Conservation (phyloP, 2,329 filamentous ascomycete species). For the Aspergillus neoniger region DNA sequence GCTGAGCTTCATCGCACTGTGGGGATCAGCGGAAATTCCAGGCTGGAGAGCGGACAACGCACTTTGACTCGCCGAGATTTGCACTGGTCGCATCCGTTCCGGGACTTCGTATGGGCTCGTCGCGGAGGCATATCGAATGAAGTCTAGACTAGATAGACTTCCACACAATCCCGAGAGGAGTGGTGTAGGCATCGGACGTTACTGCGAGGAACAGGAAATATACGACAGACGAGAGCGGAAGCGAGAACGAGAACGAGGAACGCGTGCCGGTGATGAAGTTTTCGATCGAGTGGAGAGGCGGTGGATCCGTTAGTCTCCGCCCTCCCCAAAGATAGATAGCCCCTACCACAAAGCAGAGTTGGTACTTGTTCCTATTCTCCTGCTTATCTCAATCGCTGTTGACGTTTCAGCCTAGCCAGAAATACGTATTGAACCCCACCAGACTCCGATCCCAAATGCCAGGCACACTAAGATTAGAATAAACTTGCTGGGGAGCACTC, state of each 20-base stretch:
- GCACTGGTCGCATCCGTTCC: slow-evolving; percentile 31
- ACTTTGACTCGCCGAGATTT: slow-evolving; percentile 30
- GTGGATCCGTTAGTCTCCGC: not conserved
- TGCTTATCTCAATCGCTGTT: too few species aligned
- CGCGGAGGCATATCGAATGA: slow-evolving; percentile 22
- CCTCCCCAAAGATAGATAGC: too few species aligned
- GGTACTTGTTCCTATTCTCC: too few species aligned
- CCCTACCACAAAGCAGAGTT: too few species aligned
- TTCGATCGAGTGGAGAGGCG: not conserved
- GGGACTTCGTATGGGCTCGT: slow-evolving; percentile 30
- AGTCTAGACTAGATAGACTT: too few species aligned
- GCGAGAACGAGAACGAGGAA: not conserved
- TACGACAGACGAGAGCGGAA: not conserved
- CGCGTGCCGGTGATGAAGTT: not conserved
- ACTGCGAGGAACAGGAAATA: not conserved
- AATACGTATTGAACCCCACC: too few species aligned
- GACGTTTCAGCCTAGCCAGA: too few species aligned
- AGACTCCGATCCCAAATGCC: too few species aligned
- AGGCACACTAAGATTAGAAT: too few species aligned
- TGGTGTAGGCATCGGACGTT: not conserved
- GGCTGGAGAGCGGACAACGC: not conserved
- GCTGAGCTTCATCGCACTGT: slow-evolving; percentile 31
- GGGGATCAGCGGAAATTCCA: not conserved
- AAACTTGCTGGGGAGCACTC: not conserved
- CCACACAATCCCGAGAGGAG: not conserved